Base-by-base conservation (phyloP, 2,329 filamentous ascomycete species). In the Diplodia mutila region DNA sequence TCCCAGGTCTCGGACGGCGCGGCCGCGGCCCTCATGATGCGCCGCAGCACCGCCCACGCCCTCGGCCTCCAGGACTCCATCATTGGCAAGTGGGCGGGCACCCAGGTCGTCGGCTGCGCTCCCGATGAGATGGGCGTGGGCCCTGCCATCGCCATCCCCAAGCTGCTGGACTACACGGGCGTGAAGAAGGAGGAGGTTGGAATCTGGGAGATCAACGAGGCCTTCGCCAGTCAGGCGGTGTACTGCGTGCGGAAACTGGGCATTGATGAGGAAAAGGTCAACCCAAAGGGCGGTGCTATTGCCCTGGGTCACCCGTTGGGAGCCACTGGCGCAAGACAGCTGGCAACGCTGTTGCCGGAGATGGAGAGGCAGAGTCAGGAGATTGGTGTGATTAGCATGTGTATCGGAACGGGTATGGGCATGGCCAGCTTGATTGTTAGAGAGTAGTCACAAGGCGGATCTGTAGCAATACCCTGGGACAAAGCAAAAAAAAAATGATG, bases 111-210 rank as follows among this genome's bases (percentile, higher is more conserved):
- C 0, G 94, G 94, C 14, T 96, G 92, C 76, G 85, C 84, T 63
- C 94, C 94, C 0, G 93, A 97, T 75, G 93, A 97, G 85, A 97
- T 98, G 94, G 94, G 94, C 48, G 85, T 97, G 68, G 94, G 94
- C 0, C 94, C 94, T 0, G 92, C 93, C 0, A 76, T 97, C 32
- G 94, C 92, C 0, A 94, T 97, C 64, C 94, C 94, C 7, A 91
- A 90, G 76, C 84, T 97, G 23, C 84, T 97, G n/a, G 78, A 82
- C 21, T 86, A 87, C 69, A 86, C 90, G 1, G 92, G 89, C 0
- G 77, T 97, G 16, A 76, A 80, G 52, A 89, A 83, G 14, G 82
- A 84, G 2, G 92, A 97, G 68, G 87, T 98, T 0, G 86, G 90
- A 42, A 83, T 95, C 11, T 97, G 93, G 93, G 94, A 97, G 83